Percentiles rank a stretch among this genome's conserved stretches.
These are phyloP conservation scores for Mycena metata DNA, from an alignment of 768 basidiomycete genomes.

Conservation along the genomic window DNA sequence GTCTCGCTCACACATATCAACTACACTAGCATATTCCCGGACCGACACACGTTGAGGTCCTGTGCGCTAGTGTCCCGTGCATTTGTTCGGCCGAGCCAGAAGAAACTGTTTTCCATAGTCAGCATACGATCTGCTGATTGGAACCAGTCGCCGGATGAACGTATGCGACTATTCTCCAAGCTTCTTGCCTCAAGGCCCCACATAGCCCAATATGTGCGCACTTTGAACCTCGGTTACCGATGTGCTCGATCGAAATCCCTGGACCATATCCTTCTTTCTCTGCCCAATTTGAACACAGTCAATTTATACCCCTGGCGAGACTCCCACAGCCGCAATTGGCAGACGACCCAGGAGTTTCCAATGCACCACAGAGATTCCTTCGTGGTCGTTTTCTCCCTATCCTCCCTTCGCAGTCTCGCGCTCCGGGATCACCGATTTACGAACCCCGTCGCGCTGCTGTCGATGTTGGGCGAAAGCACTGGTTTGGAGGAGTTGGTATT, in stretches of 20 bases:
- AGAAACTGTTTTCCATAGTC: too few relatives aligned
- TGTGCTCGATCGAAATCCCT: neutral
- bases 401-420: slow-evolving; percentile 7
- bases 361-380: neutral
- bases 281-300: neutral
- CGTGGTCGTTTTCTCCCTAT: neutral
- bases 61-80: too few relatives aligned
- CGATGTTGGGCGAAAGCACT: neutral
- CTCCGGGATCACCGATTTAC: neutral
- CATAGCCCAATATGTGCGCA: neutral
- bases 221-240: neutral
- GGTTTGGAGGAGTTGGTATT: neutral
- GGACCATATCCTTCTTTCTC: slow-evolving; percentile 4
- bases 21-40: too few relatives aligned
- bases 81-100: too few relatives aligned
- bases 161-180: neutral
- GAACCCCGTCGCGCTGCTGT: neutral
- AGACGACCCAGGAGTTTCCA: neutral
- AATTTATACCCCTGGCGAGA: neutral
- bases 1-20: too few relatives aligned
- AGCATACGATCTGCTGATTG: too few relatives aligned
- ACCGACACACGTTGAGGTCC: too few relatives aligned
- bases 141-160: neutral
- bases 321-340: too few relatives aligned
- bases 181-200: slow-evolving; percentile 2